Evolutionary conservation across 148 eudicot genomes (phyloP).

Genomic region (Fallopia convolvulus): DNA sequence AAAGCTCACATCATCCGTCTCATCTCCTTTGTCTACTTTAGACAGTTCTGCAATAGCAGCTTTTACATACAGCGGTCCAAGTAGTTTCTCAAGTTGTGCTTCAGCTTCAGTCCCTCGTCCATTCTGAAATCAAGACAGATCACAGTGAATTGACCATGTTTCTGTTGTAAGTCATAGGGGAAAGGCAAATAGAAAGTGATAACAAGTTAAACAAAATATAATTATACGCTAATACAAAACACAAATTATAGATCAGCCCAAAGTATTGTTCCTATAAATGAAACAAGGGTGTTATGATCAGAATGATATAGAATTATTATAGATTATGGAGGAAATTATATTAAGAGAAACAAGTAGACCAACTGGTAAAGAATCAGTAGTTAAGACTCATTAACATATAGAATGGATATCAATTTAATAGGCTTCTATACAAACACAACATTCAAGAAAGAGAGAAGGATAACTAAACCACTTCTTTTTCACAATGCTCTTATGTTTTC

Average conservation of each 20-base stretch:
- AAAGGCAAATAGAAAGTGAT: neutral
- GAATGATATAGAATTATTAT: neutral
- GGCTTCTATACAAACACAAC: neutral
- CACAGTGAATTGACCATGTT: neutral
- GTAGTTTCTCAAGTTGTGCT: constrained; percentile 56
- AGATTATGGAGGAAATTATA: neutral
- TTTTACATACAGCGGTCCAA: constrained; percentile 63
- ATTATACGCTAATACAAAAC: neutral
- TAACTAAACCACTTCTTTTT: neutral
- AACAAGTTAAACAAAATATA: neutral
- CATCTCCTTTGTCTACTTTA: constrained; percentile 65
- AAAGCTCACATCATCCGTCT: constrained; percentile 42
- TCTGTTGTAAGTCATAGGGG: neutral
- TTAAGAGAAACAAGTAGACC: neutral
- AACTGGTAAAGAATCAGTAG: neutral
- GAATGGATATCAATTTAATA: neutral
- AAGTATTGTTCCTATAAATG: neutral
- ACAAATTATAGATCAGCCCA: neutral
- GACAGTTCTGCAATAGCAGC: constrained; percentile 63
- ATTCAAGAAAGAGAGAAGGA: neutral
- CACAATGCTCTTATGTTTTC: neutral
- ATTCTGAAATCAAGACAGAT: constrained; percentile 30
- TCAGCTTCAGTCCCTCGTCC: constrained; percentile 74
- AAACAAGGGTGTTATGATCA: neutral
- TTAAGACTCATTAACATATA: neutral